Base-by-base conservation (phyloP, 352 stramenopile species). In the Phytopythium litorale region DNA sequence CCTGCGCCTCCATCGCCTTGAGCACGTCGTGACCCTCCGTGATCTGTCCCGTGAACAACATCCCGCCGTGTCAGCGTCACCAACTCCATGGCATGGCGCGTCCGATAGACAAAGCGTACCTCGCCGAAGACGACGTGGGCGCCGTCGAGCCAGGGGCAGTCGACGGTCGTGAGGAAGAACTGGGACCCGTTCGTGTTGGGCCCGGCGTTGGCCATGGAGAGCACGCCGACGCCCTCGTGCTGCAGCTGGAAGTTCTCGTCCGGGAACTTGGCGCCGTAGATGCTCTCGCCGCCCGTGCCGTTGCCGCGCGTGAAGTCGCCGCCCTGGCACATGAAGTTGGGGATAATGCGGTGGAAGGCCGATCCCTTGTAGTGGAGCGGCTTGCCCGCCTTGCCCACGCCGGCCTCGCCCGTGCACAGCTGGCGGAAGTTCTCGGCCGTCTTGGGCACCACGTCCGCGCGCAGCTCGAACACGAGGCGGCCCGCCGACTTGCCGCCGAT, bases 371-470 rank as follows among this genome's bases (percentile, higher is more conserved):
- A 97, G 74, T 91, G 79, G 54, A 96, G 68, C 46, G 87, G 68
- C 49, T 90, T 89, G 68, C 85, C 86, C 16, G 77, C 77, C 58
- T 84, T 77, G 58, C 94, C 91, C 28, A 87, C 69, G 60, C 94
- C 95, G n/a, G 96, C 97, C 72, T 99, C 97, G 62, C 96, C 97
- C 50, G 96, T 99, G 87, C 97, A 99, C 15, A 99, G 77, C 63
- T 88, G 79, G 40, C 92, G 79, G 75, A 99, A 99, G 78, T 99
- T 99, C 71, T 99, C 97, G 38, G 96, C 97, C 33, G 98, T 99
- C 74, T 99, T 99, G 21, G 97, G 97, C 56, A 97, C 96, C 30
- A 98, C 90, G 67, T 99, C 94, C 12, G 87, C 89, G 77, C 95
- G 98, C 49, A 99, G 72, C 73, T 96, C 79, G 57, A 97, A 96